Base-by-base conservation (phyloP, 805 yeast genomes). In the Kodamaea nitidulidarum region DNA sequence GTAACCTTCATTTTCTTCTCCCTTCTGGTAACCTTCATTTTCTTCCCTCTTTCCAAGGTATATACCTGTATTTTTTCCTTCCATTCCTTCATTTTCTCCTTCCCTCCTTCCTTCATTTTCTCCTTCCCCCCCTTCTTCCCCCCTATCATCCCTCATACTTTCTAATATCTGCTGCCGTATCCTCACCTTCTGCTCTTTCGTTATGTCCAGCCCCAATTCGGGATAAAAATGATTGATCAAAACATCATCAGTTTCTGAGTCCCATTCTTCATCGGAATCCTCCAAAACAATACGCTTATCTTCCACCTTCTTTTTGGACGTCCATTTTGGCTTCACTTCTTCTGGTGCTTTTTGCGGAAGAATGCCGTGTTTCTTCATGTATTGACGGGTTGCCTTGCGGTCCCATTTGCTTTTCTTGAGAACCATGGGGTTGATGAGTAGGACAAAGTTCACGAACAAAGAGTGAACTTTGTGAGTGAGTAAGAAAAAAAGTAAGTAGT, bases 321-420 rank as follows among this genome's bases (percentile, higher is more conserved):
- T 46, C 72, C 72, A 67, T 45, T 65, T 65, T 15, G 29, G 32
- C 29, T 47, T 41, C 6, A 39, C 46, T 31, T 36, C 28, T 37
- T 50, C 42, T 15, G 49, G 42, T 38, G 40, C 42, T 15, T 39
- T 43, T 6, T 38, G 31, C 20, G 65, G 51, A 15, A 31, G 33
- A 14, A 47, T 38, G n/a, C 70, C 70, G 49, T 69, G 74, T 45
- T 69, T 69, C 44, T 55, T 58, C 55, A 65, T 53, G 41, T 63
- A 68, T 43, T 53, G 51, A 43, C 50, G 41, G 46, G 63, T 69
- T 34, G 73, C 71, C 52, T 63, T 65, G 42, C 60, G 61, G 49
- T 68, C 73, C 69, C 72, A 68, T 52, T 67, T 68, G 10, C 62
- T 53, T 44, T 68, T 65, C 49, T 67, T 63, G 37, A 68, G 49